Conservation (phyloP, 331 rosid species). For the Prunus yedoensis region DNA sequence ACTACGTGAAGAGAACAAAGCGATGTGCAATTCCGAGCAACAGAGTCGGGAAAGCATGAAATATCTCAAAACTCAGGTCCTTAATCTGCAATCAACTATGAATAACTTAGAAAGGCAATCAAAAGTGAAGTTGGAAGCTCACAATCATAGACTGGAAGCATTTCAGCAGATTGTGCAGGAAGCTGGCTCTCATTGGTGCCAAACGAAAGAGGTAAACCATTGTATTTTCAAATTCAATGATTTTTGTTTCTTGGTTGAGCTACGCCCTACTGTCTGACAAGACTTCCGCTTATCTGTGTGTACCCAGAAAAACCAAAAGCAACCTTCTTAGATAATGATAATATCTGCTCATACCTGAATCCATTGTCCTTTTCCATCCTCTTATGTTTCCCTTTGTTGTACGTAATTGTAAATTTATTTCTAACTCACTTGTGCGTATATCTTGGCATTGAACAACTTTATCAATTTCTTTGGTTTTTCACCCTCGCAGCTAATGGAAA, state of each 20-base stretch:
- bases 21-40: slow-evolving; percentile 54
- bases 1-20: slow-evolving; percentile 61
- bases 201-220: slow-evolving; percentile 58
- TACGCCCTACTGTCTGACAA: not conserved
- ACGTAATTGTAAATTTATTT: not conserved
- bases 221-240: not conserved
- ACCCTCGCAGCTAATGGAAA: slow-evolving; percentile 56
- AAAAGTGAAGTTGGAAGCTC: slow-evolving; percentile 52
- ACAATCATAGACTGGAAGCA: slow-evolving; percentile 42
- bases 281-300: not conserved
- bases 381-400: slow-evolving; percentile 11
- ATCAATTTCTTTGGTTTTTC: slow-evolving; percentile 8
- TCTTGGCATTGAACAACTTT: slow-evolving; percentile 6
- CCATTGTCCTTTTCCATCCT: not conserved
- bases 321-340: slow-evolving; percentile 3
- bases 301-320: not conserved
- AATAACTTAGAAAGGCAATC: slow-evolving; percentile 58
- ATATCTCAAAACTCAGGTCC: slow-evolving; percentile 46
- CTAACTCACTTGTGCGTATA: not conserved
- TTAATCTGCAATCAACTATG: slow-evolving; percentile 53
- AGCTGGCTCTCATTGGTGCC: slow-evolving; percentile 53
- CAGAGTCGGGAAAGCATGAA: slow-evolving; percentile 51
- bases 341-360: not conserved
- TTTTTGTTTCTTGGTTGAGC: slow-evolving; percentile 6
- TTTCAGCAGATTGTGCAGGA: slow-evolving; percentile 55